phyloP scores from a whole-genome alignment of 2,329 filamentous ascomycete species.

The Talaromyces sp. region DNA sequence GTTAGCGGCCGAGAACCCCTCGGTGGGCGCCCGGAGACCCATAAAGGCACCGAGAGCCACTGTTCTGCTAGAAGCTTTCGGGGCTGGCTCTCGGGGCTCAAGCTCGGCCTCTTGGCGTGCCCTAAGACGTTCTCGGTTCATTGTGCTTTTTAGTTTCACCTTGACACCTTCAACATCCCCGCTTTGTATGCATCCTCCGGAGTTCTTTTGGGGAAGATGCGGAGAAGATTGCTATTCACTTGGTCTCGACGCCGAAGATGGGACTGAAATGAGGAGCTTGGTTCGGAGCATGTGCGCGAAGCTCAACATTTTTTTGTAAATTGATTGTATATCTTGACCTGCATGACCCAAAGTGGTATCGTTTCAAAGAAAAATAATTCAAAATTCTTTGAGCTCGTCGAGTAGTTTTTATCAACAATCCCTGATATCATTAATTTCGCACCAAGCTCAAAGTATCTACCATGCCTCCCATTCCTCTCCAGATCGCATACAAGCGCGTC shows the following conservation, averaged over 20 bases:
- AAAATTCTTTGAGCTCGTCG: neutral
- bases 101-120: slow-evolving; percentile 5
- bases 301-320: neutral
- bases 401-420: neutral
- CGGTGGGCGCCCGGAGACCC: slow-evolving; percentile 1
- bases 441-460: slow-evolving; percentile 3
- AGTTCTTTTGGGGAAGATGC: neutral
- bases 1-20: slow-evolving; percentile 7
- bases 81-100: slow-evolving; percentile 9
- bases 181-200: slow-evolving; percentile 8
- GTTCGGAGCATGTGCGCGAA: slow-evolving; percentile 2
- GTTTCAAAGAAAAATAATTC: neutral
- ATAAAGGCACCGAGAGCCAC: neutral
- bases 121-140: slow-evolving; percentile 6
- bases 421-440: neutral
- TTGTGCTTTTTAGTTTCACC: neutral
- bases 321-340: neutral
- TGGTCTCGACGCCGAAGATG: neutral
- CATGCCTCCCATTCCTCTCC: slow-evolving; percentile 34
- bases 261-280: slow-evolving; percentile 3
- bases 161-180: slow-evolving; percentile 3
- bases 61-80: neutral
- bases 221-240: neutral
- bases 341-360: neutral
- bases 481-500: slow-evolving; percentile 30